Conservation (phyloP, 441 rosid genomes). For the Erodium trifolium region DNA sequence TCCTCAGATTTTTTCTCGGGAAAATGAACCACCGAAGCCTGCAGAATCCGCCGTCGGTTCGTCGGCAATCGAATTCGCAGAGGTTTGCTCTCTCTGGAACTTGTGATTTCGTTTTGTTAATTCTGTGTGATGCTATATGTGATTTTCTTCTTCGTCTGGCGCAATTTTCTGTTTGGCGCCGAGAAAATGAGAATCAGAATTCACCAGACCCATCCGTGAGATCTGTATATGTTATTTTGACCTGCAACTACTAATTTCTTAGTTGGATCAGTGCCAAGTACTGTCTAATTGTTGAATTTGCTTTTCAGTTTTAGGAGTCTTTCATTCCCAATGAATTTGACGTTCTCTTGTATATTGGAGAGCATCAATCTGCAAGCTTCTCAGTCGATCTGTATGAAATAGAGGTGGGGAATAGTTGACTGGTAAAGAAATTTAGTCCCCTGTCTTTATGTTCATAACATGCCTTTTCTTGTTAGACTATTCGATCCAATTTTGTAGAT, state of each 20-base stretch:
- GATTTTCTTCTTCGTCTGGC: background rate
- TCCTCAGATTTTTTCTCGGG: constrained; percentile 15
- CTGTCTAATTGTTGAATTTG: background rate
- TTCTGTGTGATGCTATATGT: background rate
- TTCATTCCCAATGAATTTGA: background rate
- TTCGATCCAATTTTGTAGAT: background rate
- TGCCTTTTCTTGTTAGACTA: background rate
- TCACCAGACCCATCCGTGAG: background rate
- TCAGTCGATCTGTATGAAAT: constrained; percentile 4
- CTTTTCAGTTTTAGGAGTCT: constrained; percentile 14
- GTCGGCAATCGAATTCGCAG: background rate
- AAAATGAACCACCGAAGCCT: constrained; percentile 18
- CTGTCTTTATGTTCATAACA: background rate
- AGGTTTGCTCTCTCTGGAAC: constrained; percentile 19
- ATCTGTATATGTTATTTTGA: no score
- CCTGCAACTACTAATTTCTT: background rate
- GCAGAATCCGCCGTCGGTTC: background rate
- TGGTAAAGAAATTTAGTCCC: constrained; percentile 18
- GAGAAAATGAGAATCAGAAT: background rate
- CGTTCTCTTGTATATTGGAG: background rate
- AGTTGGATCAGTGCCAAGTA: background rate
- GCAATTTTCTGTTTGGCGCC: background rate
- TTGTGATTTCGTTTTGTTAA: background rate
- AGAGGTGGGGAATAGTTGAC: constrained; percentile 12
- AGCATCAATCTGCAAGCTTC: constrained; percentile 9